A percentile compares a stretch with the other conserved stretches of the same genome.
phyloP scores from a whole-genome alignment of 2,329 filamentous ascomycete species.

The Juglanconis juglandina region DNA sequence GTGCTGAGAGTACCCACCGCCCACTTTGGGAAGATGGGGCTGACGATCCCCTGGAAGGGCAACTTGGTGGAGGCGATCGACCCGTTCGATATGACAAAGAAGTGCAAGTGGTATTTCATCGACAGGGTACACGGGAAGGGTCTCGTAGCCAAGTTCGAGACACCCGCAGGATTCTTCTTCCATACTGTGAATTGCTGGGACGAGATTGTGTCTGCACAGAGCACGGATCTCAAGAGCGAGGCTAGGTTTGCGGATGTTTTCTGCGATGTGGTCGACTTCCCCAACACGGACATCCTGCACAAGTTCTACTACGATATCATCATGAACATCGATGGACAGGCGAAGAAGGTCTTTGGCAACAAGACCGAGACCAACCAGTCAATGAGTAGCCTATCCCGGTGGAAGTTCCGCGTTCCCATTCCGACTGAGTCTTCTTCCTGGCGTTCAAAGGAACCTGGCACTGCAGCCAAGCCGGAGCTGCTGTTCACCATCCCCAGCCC shows the following conservation, averaged over 20 bases:
- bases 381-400: constrained; percentile 40
- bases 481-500: constrained; percentile 46
- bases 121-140: constrained; percentile 62
- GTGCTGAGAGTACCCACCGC: constrained; percentile 70
- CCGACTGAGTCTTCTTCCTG: neutral
- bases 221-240: constrained; percentile 30
- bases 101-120: constrained; percentile 69
- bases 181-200: constrained; percentile 78
- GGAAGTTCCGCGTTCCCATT: constrained; percentile 37
- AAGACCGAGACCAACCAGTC: constrained; percentile 35
- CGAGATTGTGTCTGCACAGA: constrained; percentile 33
- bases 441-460: neutral
- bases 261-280: constrained; percentile 64
- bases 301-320: constrained; percentile 69
- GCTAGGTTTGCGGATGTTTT: constrained; percentile 48
- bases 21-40: constrained; percentile 54
- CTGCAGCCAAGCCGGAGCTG: neutral
- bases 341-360: constrained; percentile 40
- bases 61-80: constrained; percentile 68
- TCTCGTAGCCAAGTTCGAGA: constrained; percentile 66
- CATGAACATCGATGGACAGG: constrained; percentile 47
- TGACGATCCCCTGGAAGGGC: constrained; percentile 59
- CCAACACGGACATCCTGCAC: constrained; percentile 62
- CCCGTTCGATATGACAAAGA: constrained; percentile 54
- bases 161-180: constrained; percentile 71